phyloP scores from a whole-genome alignment of 768 basidiomycete genomes.

The Termitomyces sp. region DNA sequence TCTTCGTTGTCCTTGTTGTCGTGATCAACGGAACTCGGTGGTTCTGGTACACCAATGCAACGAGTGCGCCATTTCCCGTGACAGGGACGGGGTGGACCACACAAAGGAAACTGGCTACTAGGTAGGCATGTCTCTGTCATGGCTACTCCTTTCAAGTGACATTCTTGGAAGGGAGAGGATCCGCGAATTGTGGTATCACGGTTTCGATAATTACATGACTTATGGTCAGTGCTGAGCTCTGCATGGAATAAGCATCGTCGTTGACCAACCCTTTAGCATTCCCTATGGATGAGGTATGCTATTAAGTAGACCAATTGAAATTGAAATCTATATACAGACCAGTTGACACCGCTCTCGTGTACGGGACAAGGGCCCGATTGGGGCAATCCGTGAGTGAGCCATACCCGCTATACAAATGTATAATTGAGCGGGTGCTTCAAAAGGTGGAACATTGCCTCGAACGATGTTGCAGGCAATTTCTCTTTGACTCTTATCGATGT shows the following conservation, averaged over 20 bases:
- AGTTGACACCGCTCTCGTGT: constrained; percentile 91
- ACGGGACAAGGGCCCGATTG: constrained; percentile 85
- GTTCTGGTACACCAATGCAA: constrained; percentile 32
- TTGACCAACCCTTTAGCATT: constrained; percentile 53
- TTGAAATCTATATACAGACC: constrained; percentile 11
- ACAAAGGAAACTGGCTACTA: constrained; percentile 53
- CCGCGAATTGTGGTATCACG: constrained; percentile 86
- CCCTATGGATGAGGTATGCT: constrained; percentile 75
- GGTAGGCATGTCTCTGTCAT: constrained; percentile 36
- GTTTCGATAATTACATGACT: constrained; percentile 85
- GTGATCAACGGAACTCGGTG: constrained; percentile 33
- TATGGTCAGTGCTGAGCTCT: constrained; percentile 48
- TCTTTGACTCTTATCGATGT: constrained; percentile 82
- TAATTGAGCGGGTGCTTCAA: constrained; percentile 1
- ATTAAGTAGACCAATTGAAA: neutral
- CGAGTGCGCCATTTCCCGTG: constrained; percentile 31
- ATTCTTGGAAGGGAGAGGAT: constrained; percentile 54
- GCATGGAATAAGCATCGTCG: constrained; percentile 1
- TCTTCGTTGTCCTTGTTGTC: constrained; percentile 39
- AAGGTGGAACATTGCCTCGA: constrained; percentile 63
- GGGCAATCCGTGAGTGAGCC: constrained; percentile 66
- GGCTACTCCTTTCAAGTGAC: neutral
- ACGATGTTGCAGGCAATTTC: constrained; percentile 95
- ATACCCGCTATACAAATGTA: neutral
- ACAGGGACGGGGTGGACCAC: constrained; percentile 49